phyloP scores from a whole-genome alignment of 2,329 filamentous ascomycete species.

The Colletotrichum simmondsii region DNA sequence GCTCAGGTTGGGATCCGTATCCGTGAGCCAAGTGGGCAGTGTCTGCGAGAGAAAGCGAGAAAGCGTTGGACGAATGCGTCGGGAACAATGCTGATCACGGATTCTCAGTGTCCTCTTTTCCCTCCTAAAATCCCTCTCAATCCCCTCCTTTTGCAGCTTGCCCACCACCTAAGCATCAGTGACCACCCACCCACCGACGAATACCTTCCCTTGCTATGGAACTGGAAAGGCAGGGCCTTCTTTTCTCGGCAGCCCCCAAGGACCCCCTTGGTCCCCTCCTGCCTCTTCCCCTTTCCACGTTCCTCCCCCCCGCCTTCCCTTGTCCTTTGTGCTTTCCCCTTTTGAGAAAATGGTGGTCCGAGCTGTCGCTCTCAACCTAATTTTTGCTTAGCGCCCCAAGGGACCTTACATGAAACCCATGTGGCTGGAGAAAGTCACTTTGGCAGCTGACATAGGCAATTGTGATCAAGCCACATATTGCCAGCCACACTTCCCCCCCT shows the following conservation, averaged over 20 bases:
- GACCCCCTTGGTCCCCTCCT: constrained; percentile 8
- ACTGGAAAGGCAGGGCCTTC: background rate
- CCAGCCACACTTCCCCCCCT: constrained; percentile 17
- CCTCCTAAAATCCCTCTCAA: background rate
- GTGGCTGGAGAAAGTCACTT: background rate
- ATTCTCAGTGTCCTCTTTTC: background rate
- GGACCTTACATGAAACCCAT: constrained; percentile 34
- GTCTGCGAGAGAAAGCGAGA: constrained; percentile 13
- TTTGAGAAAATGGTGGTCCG: constrained; percentile 18
- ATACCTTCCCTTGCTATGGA: background rate
- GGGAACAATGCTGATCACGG: constrained; percentile 4
- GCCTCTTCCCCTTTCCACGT: constrained; percentile 33
- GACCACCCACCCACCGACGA: background rate
- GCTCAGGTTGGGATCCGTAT: background rate
- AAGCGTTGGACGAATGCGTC: constrained; percentile 28
- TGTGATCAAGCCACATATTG: constrained; percentile 1
- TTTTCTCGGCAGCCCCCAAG: constrained; percentile 11
- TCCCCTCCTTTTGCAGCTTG: background rate
- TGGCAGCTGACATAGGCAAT: background rate
- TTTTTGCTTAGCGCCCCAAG: constrained; percentile 28
- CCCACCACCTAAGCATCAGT: background rate
- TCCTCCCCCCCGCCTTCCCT: constrained; percentile 10
- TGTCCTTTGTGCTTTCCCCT: constrained; percentile 28
- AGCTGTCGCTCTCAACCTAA: constrained; percentile 28
- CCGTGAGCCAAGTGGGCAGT: constrained; percentile 12